These are phyloP conservation scores for Caryopteris hybrid DNA, from an alignment of 305 asterid genomes.

Conservation along the genomic window DNA sequence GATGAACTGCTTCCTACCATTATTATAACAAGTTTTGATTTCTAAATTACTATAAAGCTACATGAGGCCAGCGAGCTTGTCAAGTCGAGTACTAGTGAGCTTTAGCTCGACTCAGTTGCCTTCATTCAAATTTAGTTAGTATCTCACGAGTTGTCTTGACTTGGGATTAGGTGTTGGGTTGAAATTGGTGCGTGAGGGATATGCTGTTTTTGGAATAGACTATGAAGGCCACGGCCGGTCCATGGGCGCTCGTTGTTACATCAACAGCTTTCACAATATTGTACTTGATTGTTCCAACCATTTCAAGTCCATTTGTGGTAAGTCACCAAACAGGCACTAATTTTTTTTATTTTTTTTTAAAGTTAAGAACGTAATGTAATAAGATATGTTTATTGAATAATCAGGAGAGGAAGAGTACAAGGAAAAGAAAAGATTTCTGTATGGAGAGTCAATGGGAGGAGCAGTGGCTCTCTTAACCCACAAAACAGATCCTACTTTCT, in stretches of 20 bases:
- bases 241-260: slow-evolving; percentile 84
- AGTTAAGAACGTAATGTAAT: no score
- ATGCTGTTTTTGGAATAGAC: slow-evolving; percentile 81
- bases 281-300: slow-evolving; percentile 57
- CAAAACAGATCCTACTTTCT: slow-evolving; percentile 76
- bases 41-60: no score
- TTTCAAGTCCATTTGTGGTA: slow-evolving; percentile 79
- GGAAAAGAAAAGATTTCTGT: slow-evolving; percentile 64
- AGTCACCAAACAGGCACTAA: slow-evolving; percentile 28
- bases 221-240: slow-evolving; percentile 98
- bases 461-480: slow-evolving; percentile 76
- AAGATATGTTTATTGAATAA: no score
- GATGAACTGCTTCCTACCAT: no score
- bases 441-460: slow-evolving; percentile 99
- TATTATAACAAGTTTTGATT: no score
- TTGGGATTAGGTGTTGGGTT: slow-evolving; percentile 59
- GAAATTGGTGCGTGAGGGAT: slow-evolving; percentile 64
- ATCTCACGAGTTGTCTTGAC: no score
- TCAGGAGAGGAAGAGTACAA: slow-evolving; percentile 64
- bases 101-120: no score
- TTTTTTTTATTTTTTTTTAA: no score
- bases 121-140: no score
- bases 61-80: no score
- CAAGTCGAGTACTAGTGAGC: no score
- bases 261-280: slow-evolving; percentile 70